Evolutionary conservation across 164 flowering plant species (phyloP), one percentile per base, ranked within the genome.

Genomic region (Berberis vulgaris): DNA sequence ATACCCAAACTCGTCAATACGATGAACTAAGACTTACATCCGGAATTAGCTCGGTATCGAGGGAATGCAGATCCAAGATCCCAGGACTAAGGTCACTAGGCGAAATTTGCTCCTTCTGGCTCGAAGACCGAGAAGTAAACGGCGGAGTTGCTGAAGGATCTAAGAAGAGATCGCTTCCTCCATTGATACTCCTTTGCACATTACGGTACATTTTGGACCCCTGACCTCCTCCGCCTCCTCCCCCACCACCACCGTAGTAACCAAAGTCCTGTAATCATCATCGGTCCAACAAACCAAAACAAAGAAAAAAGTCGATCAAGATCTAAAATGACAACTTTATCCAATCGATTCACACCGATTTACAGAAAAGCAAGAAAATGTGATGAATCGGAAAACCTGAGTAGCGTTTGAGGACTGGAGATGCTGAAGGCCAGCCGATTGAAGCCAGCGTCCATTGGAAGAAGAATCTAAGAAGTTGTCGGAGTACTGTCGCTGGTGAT

Each of bases 31-130:
- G 47, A 66, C 74, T 59, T 39, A 91, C 97, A 82, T 88, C 89
- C 5, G 97, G 77, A 45, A 91, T 74, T 60, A 91, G 78, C 69
- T 91, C 97, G 5, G 96, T 88, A 73, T 91, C 93, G 57, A 85
- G 77, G 12, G 97, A 85, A 72, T 91, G 97, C 71, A 91, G 91
- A 91, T 91, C 97, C 78, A 91, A 72, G 43, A 91, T 82, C n/a
- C 97, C 97, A 38, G 97, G 93, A 59, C 93, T 88, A 69, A 81
- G 78, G 71, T 83, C 91, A 67, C 70, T 77, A 0, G 86, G 82
- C 26, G 87, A 85, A 39, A 76, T 71, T 39, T 57, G 66, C 3
- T 80, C 83, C 47, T 82, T 86, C 1, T 80, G 83, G 63, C 78
- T 73, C 62, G 83, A 58, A 0, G 77, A 79, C 67, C 61, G 55